phyloP scores from a whole-genome alignment of 495 filamentous ascomycete species.

The Niebla homalea region DNA sequence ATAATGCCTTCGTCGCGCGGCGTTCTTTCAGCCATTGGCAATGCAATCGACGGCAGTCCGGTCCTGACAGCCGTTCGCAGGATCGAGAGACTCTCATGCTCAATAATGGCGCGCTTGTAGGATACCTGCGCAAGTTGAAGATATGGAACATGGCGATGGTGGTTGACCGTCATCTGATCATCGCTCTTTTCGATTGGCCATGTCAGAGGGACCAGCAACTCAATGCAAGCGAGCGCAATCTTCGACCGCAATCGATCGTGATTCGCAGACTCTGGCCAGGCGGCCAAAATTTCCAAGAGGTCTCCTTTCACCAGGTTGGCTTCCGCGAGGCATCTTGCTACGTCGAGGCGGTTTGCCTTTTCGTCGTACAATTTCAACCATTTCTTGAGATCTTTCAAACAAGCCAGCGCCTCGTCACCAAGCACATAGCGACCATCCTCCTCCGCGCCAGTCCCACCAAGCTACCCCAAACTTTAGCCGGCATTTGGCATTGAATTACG shows the following conservation, averaged over 20 bases:
- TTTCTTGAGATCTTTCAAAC: slow-evolving; percentile 80
- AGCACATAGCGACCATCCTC: slow-evolving; percentile 74
- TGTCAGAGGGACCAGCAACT: slow-evolving; percentile 85
- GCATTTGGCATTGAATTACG: not conserved
- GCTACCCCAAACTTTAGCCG: slow-evolving; percentile 34
- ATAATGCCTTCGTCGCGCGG: slow-evolving; percentile 84
- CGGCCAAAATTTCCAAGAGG: slow-evolving; percentile 73
- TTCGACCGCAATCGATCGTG: slow-evolving; percentile 63
- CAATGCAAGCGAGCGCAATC: slow-evolving; percentile 74
- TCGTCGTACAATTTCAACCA: slow-evolving; percentile 95
- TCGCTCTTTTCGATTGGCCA: slow-evolving; percentile 80
- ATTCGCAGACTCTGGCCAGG: slow-evolving; percentile 55
- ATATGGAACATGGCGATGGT: slow-evolving; percentile 79
- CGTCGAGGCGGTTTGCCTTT: slow-evolving; percentile 87
- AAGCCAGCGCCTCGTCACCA: slow-evolving; percentile 85
- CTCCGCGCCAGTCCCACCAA: slow-evolving; percentile 74
- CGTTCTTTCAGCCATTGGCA: slow-evolving; percentile 60
- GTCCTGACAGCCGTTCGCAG: slow-evolving; percentile 66
- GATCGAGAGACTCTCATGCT: slow-evolving; percentile 60
- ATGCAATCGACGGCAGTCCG: slow-evolving; percentile 76
- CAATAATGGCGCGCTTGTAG: slow-evolving; percentile 82
- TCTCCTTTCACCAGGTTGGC: slow-evolving; percentile 86
- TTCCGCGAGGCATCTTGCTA: slow-evolving; percentile 83
- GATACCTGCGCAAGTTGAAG: slow-evolving; percentile 72
- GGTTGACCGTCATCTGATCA: slow-evolving; percentile 76